Evolutionary conservation across 2,329 filamentous ascomycete species (phyloP).

Genomic region (Samsoniella hepiali): DNA sequence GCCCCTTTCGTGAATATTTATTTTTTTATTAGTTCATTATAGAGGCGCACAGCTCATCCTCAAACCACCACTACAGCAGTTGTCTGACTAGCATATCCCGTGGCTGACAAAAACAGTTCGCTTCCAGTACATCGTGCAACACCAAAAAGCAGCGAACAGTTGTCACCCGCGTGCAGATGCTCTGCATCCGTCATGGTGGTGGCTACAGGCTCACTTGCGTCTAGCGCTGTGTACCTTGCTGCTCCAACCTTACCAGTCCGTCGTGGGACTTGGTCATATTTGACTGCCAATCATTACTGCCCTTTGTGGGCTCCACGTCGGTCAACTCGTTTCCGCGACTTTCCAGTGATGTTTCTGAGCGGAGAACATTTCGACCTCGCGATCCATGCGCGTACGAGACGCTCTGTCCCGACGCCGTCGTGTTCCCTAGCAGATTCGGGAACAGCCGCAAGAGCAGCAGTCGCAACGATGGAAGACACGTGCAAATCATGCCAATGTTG

Average conservation of each 20-base stretch:
- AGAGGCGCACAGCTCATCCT: too few species aligned
- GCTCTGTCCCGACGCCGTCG: background rate
- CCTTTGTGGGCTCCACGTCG: background rate
- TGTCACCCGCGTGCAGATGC: too few species aligned
- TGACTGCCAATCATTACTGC: background rate
- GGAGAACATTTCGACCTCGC: background rate
- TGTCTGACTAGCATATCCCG: too few species aligned
- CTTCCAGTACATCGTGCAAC: too few species aligned
- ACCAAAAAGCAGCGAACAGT: too few species aligned
- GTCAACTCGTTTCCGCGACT: background rate
- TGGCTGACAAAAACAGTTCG: too few species aligned
- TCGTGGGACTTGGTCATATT: background rate
- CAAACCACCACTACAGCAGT: too few species aligned
- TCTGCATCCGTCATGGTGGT: too few species aligned
- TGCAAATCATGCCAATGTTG: slow-evolving; percentile 26
- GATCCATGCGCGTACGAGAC: slow-evolving; percentile 2
- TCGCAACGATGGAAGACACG: slow-evolving; percentile 25
- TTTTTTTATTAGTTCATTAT: too few species aligned
- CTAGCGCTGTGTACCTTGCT: background rate
- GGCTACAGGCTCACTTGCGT: background rate
- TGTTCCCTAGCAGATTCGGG: slow-evolving; percentile 20
- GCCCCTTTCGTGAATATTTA: too few species aligned
- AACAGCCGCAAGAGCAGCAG: slow-evolving; percentile 23
- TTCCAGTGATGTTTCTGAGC: background rate
- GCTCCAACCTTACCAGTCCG: background rate